Base-by-base conservation (phyloP, 176 grass and related monocot species). In the Oryza australiensis region DNA sequence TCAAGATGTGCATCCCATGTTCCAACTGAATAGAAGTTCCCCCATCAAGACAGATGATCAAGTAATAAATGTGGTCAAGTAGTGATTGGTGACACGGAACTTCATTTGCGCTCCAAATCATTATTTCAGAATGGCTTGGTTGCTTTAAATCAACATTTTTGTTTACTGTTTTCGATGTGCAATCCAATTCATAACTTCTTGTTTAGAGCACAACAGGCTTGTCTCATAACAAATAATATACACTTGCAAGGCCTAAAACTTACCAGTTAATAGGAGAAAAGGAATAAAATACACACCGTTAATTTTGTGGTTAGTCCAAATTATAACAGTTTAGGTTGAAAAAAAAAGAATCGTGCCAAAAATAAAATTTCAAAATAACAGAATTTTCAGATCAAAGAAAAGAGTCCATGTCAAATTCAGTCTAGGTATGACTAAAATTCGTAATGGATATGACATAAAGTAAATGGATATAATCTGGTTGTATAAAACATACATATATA, bases 1-100 rank as follows among this genome's bases (percentile, higher is more conserved):
- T 12, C 26, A n/a, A 38, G 23, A 84, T 27, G 8, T 45, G 51
- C n/a, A 88, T 10, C n/a, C n/a, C 28, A 69, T 74, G 30, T 53
- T 69, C 15, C 26, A 84, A 75, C 26, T 68, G 45, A 59, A 78
- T 12, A 78, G 27, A 78, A 74, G 20, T 26, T 68, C 5, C 65
- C 51, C 6, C 6, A n/a, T 15, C 51, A 55, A 55, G 51, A 55
- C 5, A 55, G 20, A n/a, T 55, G 18, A 55, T 60, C 22, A n/a
- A 60, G 12, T 23, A 51, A 66, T 12, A 82, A 23, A 72, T 18
- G 18, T 55, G 20, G 46, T 4, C 8, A 27, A 53, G 34, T n/a
- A 66, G 73, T 32, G 16, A 10, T 59, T 13, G 5, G 24, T 42
- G 29, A 41, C 67, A 16, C 38, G 22, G 37, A 3, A 71, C 24